phyloP scores from a whole-genome alignment of 1,284 basidiomycete genomes.

The Sporisorium iseilematis-ciliati region DNA sequence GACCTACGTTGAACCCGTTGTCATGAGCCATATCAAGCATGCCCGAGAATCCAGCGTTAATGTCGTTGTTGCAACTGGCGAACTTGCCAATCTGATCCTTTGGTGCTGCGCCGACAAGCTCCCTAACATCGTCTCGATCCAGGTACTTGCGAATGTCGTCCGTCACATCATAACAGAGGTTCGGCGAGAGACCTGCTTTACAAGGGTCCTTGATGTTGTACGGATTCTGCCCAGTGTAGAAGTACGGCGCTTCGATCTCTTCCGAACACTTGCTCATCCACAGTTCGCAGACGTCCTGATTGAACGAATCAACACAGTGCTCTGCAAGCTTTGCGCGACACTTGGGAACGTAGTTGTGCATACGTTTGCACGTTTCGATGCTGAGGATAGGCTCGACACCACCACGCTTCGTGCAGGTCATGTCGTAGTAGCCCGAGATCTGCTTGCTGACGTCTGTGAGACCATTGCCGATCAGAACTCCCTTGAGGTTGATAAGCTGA shows the following conservation, averaged over 20 bases:
- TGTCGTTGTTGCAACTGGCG: slow-evolving; percentile 50
- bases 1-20: slow-evolving; percentile 74
- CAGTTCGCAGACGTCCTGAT: slow-evolving; percentile 32
- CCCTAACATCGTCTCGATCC: slow-evolving; percentile 59
- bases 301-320: slow-evolving; percentile 46
- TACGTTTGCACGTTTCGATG: slow-evolving; percentile 57
- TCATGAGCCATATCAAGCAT: slow-evolving; percentile 42
- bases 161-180: slow-evolving; percentile 58
- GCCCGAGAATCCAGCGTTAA: slow-evolving; percentile 29
- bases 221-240: slow-evolving; percentile 58
- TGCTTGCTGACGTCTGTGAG: slow-evolving; percentile 70
- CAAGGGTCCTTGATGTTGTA: slow-evolving; percentile 64
- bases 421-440: slow-evolving; percentile 56
- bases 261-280: slow-evolving; percentile 41
- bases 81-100: slow-evolving; percentile 56
- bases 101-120: slow-evolving; percentile 53
- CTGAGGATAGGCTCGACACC: slow-evolving; percentile 45
- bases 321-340: slow-evolving; percentile 29
- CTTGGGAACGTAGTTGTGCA: slow-evolving; percentile 37
- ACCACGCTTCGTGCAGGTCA: slow-evolving; percentile 57
- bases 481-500: slow-evolving; percentile 78
- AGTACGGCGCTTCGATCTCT: slow-evolving; percentile 47
- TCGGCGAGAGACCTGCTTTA: slow-evolving; percentile 46
- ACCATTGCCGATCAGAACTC: slow-evolving; percentile 81
- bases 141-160: slow-evolving; percentile 59